Conservation (phyloP, 805 yeast species). For the Isabelozyma pseudorhagii region DNA sequence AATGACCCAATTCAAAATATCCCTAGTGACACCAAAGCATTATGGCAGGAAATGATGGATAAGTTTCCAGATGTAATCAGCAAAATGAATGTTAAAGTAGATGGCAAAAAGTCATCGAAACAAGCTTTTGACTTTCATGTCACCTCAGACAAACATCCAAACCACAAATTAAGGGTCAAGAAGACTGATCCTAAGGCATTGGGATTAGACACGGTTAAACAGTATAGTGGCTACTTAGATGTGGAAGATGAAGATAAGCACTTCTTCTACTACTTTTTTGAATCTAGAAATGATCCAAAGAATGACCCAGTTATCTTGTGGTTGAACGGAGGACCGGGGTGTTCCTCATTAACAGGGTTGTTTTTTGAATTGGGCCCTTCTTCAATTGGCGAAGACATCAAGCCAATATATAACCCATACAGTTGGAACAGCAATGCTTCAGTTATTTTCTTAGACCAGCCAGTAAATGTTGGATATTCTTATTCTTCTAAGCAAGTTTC, state of each 20-base stretch:
- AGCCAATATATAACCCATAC: slow-evolving; percentile 28
- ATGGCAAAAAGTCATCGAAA: slow-evolving; percentile 37
- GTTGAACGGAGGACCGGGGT: slow-evolving; percentile 39
- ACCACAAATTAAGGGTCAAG: slow-evolving; percentile 58
- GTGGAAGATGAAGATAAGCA: slow-evolving; percentile 49
- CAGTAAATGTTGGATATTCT: slow-evolving; percentile 32
- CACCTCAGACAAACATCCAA: slow-evolving; percentile 35
- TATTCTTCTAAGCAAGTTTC: slow-evolving; percentile 28
- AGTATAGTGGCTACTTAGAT: slow-evolving; percentile 31
- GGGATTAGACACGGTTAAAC: slow-evolving; percentile 30
- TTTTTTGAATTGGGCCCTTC: slow-evolving; percentile 35
- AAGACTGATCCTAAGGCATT: slow-evolving; percentile 45
- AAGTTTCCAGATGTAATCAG: slow-evolving; percentile 54
- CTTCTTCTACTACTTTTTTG: slow-evolving; percentile 45
- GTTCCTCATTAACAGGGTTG: slow-evolving; percentile 31
- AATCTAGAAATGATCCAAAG: slow-evolving; percentile 41
- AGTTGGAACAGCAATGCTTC: slow-evolving; percentile 36
- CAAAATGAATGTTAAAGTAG: slow-evolving; percentile 49
- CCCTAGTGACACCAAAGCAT: slow-evolving; percentile 44
- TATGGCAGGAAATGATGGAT: slow-evolving; percentile 65
- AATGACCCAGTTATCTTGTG: slow-evolving; percentile 33
- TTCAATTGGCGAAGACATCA: slow-evolving; percentile 21
- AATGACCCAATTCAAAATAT: slow-evolving; percentile 49
- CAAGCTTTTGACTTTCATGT: slow-evolving; percentile 38
- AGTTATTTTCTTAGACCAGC: slow-evolving; percentile 39